A percentile compares a stretch with the other conserved stretches of the same genome.
Evolutionary conservation across 2,329 filamentous ascomycete genomes (phyloP).

Genomic region (Alternaria sp.): DNA sequence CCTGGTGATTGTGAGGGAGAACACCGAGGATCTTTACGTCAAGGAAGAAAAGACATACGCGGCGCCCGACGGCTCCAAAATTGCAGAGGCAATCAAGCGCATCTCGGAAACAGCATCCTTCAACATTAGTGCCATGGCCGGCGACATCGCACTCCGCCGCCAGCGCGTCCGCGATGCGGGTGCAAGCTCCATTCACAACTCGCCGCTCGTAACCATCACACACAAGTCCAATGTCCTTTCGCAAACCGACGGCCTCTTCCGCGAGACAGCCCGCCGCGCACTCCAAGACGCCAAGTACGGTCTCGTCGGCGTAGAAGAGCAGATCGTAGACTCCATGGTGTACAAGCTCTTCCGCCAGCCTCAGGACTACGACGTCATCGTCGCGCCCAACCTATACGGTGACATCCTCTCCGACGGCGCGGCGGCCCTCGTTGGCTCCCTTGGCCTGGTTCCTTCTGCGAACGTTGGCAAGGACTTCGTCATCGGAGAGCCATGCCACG

Average conservation of each 20-base stretch:
- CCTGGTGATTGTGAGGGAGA: conserved; percentile 97
- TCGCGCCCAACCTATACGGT: conserved; percentile 96
- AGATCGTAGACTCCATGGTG: conserved; percentile 99
- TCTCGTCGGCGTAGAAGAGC: conserved; percentile 80
- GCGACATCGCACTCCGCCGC: conserved; percentile 88
- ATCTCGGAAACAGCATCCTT: conserved; percentile 86
- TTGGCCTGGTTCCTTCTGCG: conserved; percentile 91
- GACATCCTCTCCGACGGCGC: conserved; percentile 96
- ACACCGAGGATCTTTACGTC: conserved; percentile 98
- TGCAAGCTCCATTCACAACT: conserved; percentile 67
- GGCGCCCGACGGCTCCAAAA: conserved; percentile 75
- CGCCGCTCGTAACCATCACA: conserved; percentile 89
- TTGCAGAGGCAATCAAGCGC: conserved; percentile 97
- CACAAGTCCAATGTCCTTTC: conserved; percentile 98
- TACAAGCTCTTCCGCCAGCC: conserved; percentile 99
- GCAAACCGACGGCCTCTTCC: conserved; percentile 96
- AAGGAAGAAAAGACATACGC: conserved; percentile 92
- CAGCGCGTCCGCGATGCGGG: conserved; percentile 76
- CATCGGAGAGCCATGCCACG: conserved; percentile 98
- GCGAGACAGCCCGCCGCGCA: conserved; percentile 76
- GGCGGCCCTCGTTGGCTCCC: conserved; percentile 87
- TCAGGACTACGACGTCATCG: conserved; percentile 94
- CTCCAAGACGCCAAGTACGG: conserved; percentile 72
- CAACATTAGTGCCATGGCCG: conserved; percentile 91
- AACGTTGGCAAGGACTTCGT: conserved; percentile 95